phyloP scores from a whole-genome alignment of 768 basidiomycete genomes.

The Psilocybe azurescens region DNA sequence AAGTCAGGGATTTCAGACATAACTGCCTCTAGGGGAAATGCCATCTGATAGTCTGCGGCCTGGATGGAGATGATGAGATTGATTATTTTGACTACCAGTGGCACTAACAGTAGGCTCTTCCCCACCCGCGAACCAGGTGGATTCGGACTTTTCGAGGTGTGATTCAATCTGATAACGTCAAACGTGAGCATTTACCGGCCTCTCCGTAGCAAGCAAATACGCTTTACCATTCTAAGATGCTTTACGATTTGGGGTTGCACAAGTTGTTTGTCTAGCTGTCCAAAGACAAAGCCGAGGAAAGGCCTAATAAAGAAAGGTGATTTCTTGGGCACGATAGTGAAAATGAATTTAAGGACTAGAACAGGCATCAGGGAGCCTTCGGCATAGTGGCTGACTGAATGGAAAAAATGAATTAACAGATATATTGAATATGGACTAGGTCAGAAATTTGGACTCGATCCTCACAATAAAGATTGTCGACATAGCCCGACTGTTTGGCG shows the following conservation, averaged over 20 bases:
- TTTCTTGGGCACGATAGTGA: constrained; percentile 32
- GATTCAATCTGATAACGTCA: constrained; percentile 23
- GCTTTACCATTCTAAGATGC: constrained; percentile 32
- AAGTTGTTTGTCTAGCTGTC: constrained; percentile 26
- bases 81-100: background rate
- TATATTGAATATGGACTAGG: no score
- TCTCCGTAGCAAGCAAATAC: background rate
- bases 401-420: background rate
- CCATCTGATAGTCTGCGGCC: constrained; percentile 34
- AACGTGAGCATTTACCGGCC: background rate
- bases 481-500: constrained; percentile 31
- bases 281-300: constrained; percentile 33
- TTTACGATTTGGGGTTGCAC: constrained; percentile 34
- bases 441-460: background rate
- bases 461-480: constrained; percentile 43
- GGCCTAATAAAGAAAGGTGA: constrained; percentile 43
- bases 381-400: constrained; percentile 42
- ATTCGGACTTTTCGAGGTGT: constrained; percentile 24
- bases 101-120: constrained; percentile 20
- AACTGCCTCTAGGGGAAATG: constrained; percentile 29
- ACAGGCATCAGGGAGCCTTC: constrained; percentile 49
- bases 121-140: constrained; percentile 24
- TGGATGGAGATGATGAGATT: background rate
- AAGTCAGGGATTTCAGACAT: constrained; percentile 19
- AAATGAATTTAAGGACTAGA: constrained; percentile 40